phyloP scores from a whole-genome alignment of 2,329 filamentous ascomycete genomes.

The Sporothrix schenckii region DNA sequence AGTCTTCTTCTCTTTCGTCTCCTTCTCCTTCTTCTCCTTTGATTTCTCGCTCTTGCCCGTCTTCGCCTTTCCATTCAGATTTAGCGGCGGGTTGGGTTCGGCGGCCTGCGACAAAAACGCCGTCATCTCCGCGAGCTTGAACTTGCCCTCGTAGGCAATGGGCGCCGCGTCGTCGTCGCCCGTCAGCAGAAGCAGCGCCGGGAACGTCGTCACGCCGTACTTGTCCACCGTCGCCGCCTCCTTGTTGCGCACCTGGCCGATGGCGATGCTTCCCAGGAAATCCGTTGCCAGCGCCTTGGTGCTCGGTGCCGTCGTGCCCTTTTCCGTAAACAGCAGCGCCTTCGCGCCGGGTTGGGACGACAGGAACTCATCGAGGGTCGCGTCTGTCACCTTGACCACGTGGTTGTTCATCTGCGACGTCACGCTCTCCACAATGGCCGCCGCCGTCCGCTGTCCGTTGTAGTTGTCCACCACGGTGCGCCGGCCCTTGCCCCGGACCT shows the following conservation, averaged over 20 bases:
- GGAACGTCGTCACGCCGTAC: conserved; percentile 78
- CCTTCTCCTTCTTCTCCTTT: conserved; percentile 44
- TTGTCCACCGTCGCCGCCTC: conserved; percentile 70
- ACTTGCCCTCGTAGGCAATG: conserved; percentile 75
- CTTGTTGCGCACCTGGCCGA: conserved; percentile 84
- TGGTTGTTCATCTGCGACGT: conserved; percentile 89
- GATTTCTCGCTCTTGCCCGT: conserved; percentile 41
- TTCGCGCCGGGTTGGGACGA: conserved; percentile 67
- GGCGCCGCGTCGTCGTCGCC: conserved; percentile 69
- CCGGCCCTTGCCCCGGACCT: conserved; percentile 55
- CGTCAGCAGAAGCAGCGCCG: conserved; percentile 77
- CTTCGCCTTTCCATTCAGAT: conserved; percentile 46
- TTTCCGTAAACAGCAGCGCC: conserved; percentile 90
- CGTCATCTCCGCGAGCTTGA: conserved; percentile 82
- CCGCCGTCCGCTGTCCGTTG: conserved; percentile 78
- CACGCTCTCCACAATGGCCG: conserved; percentile 83
- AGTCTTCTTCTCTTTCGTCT: conserved; percentile 33
- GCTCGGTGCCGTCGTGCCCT: conserved; percentile 67
- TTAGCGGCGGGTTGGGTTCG: conserved; percentile 72
- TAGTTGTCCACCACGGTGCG: conserved; percentile 89
- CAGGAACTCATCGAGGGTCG: conserved; percentile 76
- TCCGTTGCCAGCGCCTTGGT: conserved; percentile 66
- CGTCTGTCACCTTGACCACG: conserved; percentile 79
- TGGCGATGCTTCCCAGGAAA: conserved; percentile 55
- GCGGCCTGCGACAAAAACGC: conserved; percentile 80